Evolutionary conservation across 257 asterid species (phyloP).

Genomic region (Gynochthodes officinalis): DNA sequence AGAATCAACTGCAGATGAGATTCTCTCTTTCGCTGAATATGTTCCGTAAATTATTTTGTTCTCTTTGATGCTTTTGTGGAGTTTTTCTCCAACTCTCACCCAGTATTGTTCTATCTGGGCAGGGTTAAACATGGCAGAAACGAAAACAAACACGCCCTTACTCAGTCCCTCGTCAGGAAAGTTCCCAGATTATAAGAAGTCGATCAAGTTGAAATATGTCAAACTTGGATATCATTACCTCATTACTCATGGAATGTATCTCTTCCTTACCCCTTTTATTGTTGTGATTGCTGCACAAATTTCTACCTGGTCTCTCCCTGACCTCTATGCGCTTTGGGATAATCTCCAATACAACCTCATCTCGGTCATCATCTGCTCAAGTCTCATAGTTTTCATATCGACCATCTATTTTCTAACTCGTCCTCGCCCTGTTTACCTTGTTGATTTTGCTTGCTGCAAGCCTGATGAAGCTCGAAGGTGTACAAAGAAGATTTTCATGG

Average conservation of each 20-base stretch:
- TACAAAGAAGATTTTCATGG: conserved; percentile 32
- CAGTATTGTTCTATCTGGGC: conserved; percentile 6
- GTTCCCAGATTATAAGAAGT: conserved; percentile 36
- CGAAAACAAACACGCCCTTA: conserved; percentile 16
- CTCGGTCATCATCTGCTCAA: conserved; percentile 29
- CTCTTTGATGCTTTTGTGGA: background rate
- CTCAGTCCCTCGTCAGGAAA: conserved; percentile 32
- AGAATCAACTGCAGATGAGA: background rate
- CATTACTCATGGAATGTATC: conserved; percentile 37
- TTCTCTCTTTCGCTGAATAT: background rate
- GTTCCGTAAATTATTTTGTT: background rate
- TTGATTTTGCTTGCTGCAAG: conserved; percentile 38
- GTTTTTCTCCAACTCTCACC: background rate
- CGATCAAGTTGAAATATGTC: conserved; percentile 37
- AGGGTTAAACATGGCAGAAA: conserved; percentile 32
- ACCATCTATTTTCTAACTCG: conserved; percentile 36
- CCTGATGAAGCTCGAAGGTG: conserved; percentile 34
- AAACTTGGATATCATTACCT: conserved; percentile 39
- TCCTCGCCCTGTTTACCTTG: conserved; percentile 36
- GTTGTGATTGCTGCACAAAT: conserved; percentile 31
- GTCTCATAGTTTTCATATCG: conserved; percentile 29
- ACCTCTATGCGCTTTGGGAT: conserved; percentile 33
- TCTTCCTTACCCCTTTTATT: conserved; percentile 25
- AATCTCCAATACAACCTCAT: conserved; percentile 35
- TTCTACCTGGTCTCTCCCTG: conserved; percentile 31